phyloP scores from a whole-genome alignment of 129 eudicot genomes.

The Chrysanthemum lavandulifolium region DNA sequence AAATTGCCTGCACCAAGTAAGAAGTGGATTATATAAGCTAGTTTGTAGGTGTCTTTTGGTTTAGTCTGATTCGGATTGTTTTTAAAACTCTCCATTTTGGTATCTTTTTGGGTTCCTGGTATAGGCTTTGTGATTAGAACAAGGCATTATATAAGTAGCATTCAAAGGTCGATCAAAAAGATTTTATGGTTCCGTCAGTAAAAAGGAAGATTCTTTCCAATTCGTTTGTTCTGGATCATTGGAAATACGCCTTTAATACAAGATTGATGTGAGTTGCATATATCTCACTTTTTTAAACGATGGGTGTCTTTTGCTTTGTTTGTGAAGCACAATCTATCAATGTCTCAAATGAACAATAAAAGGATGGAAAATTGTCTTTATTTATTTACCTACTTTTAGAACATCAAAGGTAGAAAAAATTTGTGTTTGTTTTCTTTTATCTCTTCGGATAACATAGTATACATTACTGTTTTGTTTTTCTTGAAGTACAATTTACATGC shows the following conservation, averaged over 20 bases:
- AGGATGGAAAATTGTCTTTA: slow-evolving; percentile 1
- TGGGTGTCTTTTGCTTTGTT: slow-evolving; percentile 23
- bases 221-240: slow-evolving; percentile 31
- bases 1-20: slow-evolving; percentile 92
- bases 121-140: slow-evolving; percentile 8
- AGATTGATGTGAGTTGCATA: slow-evolving; percentile 28
- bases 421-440: neutral
- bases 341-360: neutral
- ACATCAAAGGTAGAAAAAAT: neutral
- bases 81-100: slow-evolving; percentile 48
- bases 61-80: slow-evolving; percentile 26
- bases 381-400: slow-evolving; percentile 12
- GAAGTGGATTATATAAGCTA: slow-evolving; percentile 73
- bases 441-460: neutral
- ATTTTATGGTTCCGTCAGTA: slow-evolving; percentile 20
- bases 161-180: slow-evolving; percentile 18
- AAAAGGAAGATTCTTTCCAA: slow-evolving; percentile 37
- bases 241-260: slow-evolving; percentile 14
- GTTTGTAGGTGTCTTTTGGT: slow-evolving; percentile 59
- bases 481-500: slow-evolving; percentile 11
- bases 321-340: slow-evolving; percentile 19
- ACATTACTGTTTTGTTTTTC: neutral
- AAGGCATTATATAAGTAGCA: slow-evolving; percentile 26
- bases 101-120: slow-evolving; percentile 2
- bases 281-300: slow-evolving; percentile 17